Conservation (phyloP, 371 early-diverging fungal species). For the Rhizomucor pusillus region DNA sequence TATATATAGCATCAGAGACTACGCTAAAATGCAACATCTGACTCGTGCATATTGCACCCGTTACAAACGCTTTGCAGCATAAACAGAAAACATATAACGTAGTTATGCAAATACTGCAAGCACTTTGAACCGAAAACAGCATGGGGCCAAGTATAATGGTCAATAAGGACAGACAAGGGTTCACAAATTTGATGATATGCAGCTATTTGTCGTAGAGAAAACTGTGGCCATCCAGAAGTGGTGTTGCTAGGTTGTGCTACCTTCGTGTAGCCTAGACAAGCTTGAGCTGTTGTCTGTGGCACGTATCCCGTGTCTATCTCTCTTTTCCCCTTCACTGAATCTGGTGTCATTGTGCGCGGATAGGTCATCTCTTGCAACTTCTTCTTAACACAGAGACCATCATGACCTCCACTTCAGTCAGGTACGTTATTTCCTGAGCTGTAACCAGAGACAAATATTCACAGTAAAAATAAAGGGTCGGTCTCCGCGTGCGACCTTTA, state of each 20-base stretch:
- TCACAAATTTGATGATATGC: background rate
- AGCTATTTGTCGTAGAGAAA: background rate
- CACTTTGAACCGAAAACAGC: too few species aligned
- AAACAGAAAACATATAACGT: too few species aligned
- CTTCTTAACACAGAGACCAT: background rate
- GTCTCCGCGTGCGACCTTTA: constrained; percentile 80
- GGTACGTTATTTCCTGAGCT: constrained; percentile 16
- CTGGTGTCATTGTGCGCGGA: background rate
- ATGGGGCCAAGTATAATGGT: background rate
- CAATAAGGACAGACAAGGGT: background rate
- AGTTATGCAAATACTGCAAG: too few species aligned
- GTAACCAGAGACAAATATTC: constrained; percentile 7
- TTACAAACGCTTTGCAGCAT: too few species aligned
- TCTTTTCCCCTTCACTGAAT: background rate
- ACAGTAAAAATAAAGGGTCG: too few species aligned
- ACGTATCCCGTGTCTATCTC: background rate
- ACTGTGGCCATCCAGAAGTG: background rate
- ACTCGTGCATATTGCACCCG: too few species aligned
- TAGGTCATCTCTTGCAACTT: background rate
- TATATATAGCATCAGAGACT: too few species aligned
- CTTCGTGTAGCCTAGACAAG: background rate
- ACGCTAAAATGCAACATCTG: too few species aligned
- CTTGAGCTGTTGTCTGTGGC: background rate
- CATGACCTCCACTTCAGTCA: constrained; percentile 43
- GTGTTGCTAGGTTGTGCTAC: background rate